These are phyloP conservation scores for Serendipita sp. DNA, from an alignment of 768 basidiomycete species.

Conservation along the genomic window DNA sequence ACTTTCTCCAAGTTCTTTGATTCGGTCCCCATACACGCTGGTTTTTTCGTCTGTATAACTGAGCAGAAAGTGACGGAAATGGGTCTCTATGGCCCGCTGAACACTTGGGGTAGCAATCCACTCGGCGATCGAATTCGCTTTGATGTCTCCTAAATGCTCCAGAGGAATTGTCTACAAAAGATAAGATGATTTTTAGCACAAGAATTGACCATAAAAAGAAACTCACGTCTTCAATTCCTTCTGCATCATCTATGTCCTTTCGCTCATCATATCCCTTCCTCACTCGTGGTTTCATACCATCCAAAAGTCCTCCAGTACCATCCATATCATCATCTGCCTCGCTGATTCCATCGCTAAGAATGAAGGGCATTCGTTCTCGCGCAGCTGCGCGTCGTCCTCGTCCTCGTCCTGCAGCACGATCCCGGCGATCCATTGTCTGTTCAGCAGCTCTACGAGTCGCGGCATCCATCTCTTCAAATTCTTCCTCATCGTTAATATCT, in stretches of 20 bases:
- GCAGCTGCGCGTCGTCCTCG: constrained; percentile 59
- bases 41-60: constrained; percentile 85
- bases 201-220: constrained; percentile 1
- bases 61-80: constrained; percentile 91
- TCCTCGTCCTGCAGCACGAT: constrained; percentile 53
- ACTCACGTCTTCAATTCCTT: constrained; percentile 72
- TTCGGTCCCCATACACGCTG: constrained; percentile 89
- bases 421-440: constrained; percentile 71
- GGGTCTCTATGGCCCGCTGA: constrained; percentile 71
- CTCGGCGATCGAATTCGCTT: constrained; percentile 90
- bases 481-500: constrained; percentile 71
- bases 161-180: constrained; percentile 66
- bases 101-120: constrained; percentile 95
- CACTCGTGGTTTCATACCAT: constrained; percentile 64
- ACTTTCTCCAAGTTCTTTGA: constrained; percentile 92
- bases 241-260: constrained; percentile 77
- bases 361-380: constrained; percentile 70
- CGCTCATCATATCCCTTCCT: constrained; percentile 91
- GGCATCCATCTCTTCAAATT: constrained; percentile 48
- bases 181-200: constrained; percentile 11
- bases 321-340: constrained; percentile 48
- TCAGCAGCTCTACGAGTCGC: constrained; percentile 71
- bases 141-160: constrained; percentile 94
- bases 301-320: constrained; percentile 39
- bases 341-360: constrained; percentile 68